Evolutionary conservation across 2,329 filamentous ascomycete species (phyloP).

Genomic region (Beauveria caledonica): DNA sequence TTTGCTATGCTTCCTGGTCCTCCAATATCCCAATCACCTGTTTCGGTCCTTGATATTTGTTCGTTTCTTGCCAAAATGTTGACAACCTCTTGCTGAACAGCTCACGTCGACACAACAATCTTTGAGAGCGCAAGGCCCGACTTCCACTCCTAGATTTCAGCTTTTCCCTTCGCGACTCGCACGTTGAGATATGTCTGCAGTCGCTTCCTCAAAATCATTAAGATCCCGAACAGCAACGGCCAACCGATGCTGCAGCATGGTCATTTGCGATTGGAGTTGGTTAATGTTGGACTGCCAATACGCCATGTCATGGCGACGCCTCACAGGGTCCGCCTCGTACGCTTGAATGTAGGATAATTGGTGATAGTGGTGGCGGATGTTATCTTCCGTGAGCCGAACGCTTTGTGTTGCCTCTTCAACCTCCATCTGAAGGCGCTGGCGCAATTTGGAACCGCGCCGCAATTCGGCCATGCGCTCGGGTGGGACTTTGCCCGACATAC

Average conservation of each 20-base stretch:
- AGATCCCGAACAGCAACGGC: constrained; percentile 6
- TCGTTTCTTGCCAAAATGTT: neutral
- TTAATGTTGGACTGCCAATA: neutral
- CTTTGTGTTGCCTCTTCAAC: neutral
- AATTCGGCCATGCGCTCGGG: constrained; percentile 9
- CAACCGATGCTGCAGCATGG: neutral
- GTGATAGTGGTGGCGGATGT: constrained; percentile 1
- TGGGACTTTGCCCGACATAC: neutral
- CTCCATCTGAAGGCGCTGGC: constrained; percentile 7
- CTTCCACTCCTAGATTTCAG: neutral
- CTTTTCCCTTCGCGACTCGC: neutral
- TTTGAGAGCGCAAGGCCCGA: neutral
- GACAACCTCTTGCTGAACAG: neutral
- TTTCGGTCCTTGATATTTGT: neutral
- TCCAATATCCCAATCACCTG: neutral
- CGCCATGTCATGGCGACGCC: neutral
- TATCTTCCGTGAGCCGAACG: neutral
- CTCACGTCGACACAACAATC: neutral
- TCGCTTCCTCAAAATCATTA: constrained; percentile 8
- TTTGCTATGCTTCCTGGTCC: neutral
- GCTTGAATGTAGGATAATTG: neutral
- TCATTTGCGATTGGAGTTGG: neutral
- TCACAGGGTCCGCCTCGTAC: neutral
- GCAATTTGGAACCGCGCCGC: constrained; percentile 7
- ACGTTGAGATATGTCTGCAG: neutral